These are phyloP conservation scores for Scheffersomyces ergatensis DNA, from an alignment of 805 yeast species.

Conservation along the genomic window DNA sequence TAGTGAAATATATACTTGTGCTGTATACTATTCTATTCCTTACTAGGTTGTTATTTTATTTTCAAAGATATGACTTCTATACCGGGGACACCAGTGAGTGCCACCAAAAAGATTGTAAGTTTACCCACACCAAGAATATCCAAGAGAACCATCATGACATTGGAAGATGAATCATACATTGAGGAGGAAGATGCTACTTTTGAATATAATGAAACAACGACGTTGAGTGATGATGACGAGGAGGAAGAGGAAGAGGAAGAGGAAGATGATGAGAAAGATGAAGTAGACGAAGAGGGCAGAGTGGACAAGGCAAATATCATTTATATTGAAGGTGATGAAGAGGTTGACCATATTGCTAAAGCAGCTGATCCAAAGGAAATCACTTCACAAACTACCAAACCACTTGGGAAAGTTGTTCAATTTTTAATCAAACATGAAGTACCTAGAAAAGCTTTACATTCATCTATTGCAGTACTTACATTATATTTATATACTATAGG, in stretches of 20 bases:
- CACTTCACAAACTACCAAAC: neutral
- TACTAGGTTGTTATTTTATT: too few relatives aligned
- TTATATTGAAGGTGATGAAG: slow-evolving; percentile 3
- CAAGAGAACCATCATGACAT: neutral
- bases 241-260: slow-evolving; percentile 15
- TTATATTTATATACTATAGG: slow-evolving; percentile 69
- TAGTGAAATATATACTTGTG: too few relatives aligned
- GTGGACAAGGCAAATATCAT: slow-evolving; percentile 7
- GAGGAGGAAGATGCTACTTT: slow-evolving; percentile 42
- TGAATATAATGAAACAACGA: slow-evolving; percentile 20
- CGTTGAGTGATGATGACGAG: slow-evolving; percentile 14
- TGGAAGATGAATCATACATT: slow-evolving; percentile 21
- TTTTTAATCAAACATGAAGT: slow-evolving; percentile 79
- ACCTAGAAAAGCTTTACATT: slow-evolving; percentile 84
- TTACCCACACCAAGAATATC: slow-evolving; percentile 8
- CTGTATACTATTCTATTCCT: too few relatives aligned
- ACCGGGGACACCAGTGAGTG: slow-evolving; percentile 7
- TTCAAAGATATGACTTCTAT: slow-evolving; percentile 1
- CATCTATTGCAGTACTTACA: slow-evolving; percentile 83
- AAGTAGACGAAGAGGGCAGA: slow-evolving; percentile 5
- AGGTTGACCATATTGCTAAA: too few relatives aligned
- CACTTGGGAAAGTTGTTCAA: slow-evolving; percentile 7
- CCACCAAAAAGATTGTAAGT: slow-evolving; percentile 1
- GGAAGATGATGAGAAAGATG: slow-evolving; percentile 11
- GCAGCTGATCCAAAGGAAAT: too few relatives aligned